Evolutionary conservation across 2,329 filamentous ascomycete genomes (phyloP).

Genomic region (Cyclaneusma minus): DNA sequence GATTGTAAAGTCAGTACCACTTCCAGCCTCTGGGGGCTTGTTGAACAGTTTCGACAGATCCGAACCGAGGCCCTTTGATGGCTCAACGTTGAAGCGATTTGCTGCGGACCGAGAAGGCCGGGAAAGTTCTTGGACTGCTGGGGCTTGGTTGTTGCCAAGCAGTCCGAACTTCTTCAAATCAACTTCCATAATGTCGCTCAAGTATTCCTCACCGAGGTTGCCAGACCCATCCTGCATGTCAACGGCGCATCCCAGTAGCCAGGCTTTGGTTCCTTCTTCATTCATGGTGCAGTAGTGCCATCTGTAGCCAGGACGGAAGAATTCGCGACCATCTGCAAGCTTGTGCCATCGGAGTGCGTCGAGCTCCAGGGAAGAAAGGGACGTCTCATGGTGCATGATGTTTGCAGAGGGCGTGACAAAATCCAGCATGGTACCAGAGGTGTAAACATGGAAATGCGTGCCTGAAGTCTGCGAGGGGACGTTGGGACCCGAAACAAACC

Average conservation of each 20-base stretch:
- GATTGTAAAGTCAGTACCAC: slow-evolving; percentile 79
- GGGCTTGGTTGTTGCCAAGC: slow-evolving; percentile 58
- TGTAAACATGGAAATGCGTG: slow-evolving; percentile 90
- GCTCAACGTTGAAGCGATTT: slow-evolving; percentile 28
- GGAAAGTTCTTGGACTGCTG: slow-evolving; percentile 34
- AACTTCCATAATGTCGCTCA: slow-evolving; percentile 88
- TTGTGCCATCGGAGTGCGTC: slow-evolving; percentile 86
- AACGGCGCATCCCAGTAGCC: slow-evolving; percentile 84
- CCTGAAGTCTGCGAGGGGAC: slow-evolving; percentile 81
- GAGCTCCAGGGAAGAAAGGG: slow-evolving; percentile 76
- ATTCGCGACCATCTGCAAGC: slow-evolving; percentile 81
- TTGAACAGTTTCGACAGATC: slow-evolving; percentile 84
- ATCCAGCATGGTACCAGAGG: slow-evolving; percentile 81
- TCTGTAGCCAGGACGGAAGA: slow-evolving; percentile 81
- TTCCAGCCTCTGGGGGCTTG: slow-evolving; percentile 66
- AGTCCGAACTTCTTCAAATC: slow-evolving; percentile 86
- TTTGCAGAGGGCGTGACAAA: slow-evolving; percentile 87
- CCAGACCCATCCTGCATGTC: too few relatives aligned
- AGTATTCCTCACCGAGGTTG: slow-evolving; percentile 83
- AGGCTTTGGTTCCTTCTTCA: slow-evolving; percentile 87
- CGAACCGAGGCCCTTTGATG: slow-evolving; percentile 57
- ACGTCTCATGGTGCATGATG: slow-evolving; percentile 75
- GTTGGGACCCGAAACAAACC: slow-evolving; percentile 75
- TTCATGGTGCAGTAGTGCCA: slow-evolving; percentile 99
- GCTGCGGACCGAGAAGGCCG: slow-evolving; percentile 29